These are phyloP conservation scores for Rhizoctonia solani DNA, from an alignment of 1,284 basidiomycete species.

Conservation along the genomic window DNA sequence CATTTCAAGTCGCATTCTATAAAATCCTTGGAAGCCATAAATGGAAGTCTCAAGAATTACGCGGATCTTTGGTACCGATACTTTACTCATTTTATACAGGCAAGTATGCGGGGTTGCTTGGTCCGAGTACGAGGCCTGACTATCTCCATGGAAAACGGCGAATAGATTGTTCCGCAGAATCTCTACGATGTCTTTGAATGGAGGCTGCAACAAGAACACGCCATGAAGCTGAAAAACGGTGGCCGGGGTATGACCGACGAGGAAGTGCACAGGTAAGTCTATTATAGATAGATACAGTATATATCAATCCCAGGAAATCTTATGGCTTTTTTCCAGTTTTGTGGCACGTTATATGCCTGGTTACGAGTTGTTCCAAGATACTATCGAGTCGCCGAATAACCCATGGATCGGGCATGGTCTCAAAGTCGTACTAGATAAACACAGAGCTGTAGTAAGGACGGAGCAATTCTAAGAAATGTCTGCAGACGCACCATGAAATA, in stretches of 20 bases:
- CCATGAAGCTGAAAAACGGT: constrained; percentile 82
- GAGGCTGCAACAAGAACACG: constrained; percentile 84
- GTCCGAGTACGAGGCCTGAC: neutral
- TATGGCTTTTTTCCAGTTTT: constrained; percentile 52
- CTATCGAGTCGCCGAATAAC: constrained; percentile 6
- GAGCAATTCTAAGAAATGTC: neutral
- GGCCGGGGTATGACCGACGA: constrained; percentile 85
- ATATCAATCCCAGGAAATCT: neutral
- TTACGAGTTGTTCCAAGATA: constrained; percentile 73
- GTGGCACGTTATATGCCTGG: constrained; percentile 84
- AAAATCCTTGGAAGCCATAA: constrained; percentile 63
- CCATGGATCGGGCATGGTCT: constrained; percentile 21
- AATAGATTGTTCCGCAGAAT: constrained; percentile 45
- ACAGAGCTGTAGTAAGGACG: constrained; percentile 4
- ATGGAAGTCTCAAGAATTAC: constrained; percentile 63
- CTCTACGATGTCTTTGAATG: constrained; percentile 53
- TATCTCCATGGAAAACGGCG: neutral
- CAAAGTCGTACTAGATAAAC: constrained; percentile 1
- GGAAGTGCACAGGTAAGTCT: constrained; percentile 67
- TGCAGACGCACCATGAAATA: neutral
- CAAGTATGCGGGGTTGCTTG: constrained; percentile 43
- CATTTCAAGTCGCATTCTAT: constrained; percentile 40
- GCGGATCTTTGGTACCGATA: constrained; percentile 63
- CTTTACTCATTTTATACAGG: constrained; percentile 73
- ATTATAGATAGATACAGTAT: neutral